Percentiles rank a stretch among this genome's conserved stretches.
phyloP scores from a whole-genome alignment of 2,329 filamentous ascomycete genomes.

The Fusarium guadeloupense region DNA sequence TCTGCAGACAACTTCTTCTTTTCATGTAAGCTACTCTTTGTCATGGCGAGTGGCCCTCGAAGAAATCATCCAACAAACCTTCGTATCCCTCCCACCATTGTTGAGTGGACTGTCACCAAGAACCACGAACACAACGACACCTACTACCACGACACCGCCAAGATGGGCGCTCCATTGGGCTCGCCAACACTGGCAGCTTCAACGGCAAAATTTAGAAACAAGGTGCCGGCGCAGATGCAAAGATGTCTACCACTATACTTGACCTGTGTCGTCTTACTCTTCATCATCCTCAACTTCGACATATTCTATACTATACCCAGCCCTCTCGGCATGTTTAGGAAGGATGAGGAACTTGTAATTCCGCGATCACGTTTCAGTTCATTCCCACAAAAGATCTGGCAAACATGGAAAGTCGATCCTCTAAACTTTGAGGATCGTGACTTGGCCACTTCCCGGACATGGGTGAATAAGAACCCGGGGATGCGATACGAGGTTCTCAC shows the following conservation, averaged over 20 bases:
- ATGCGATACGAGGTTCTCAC: constrained; percentile 76
- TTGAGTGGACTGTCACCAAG: constrained; percentile 24
- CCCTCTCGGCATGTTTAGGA: constrained; percentile 31
- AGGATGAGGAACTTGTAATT: constrained; percentile 8
- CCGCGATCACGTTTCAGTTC: constrained; percentile 39
- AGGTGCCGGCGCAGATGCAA: constrained; percentile 58
- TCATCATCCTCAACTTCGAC: constrained; percentile 59
- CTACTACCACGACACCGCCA: constrained; percentile 10
- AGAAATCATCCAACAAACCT: constrained; percentile 32
- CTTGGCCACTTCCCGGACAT: constrained; percentile 67
- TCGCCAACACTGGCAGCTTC: constrained; percentile 52
- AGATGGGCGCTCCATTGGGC: constrained; percentile 48
- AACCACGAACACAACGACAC: constrained; percentile 5
- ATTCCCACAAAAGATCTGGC: constrained; percentile 78
- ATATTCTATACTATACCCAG: constrained; percentile 47
- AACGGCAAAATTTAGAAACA: constrained; percentile 47
- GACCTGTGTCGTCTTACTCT: constrained; percentile 53
- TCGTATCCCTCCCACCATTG: constrained; percentile 30
- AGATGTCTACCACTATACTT: constrained; percentile 59
- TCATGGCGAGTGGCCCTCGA: constrained; percentile 41
- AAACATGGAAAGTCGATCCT: constrained; percentile 78
- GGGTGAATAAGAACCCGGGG: constrained; percentile 71
- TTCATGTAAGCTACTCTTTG: constrained; percentile 7
- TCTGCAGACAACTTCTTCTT: neutral
- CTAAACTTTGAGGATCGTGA: constrained; percentile 73